These are phyloP conservation scores for Chenopodium suecicum DNA, from an alignment of 148 eudicot species.

Conservation along the genomic window DNA sequence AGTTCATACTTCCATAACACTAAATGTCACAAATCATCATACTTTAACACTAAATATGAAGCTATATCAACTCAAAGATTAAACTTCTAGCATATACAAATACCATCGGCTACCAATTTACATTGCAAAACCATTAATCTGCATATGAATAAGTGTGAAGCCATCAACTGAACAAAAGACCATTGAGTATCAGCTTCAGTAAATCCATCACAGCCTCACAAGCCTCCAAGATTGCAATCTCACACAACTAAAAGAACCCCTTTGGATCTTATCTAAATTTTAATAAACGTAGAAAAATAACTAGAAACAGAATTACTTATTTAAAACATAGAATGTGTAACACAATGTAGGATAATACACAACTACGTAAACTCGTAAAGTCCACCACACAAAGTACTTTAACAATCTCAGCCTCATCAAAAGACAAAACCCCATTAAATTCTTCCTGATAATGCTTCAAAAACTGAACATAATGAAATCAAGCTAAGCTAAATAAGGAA, in stretches of 20 bases:
- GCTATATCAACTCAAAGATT: background rate
- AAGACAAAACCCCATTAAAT: background rate
- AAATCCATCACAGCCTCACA: background rate
- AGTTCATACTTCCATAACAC: background rate
- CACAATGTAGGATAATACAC: background rate
- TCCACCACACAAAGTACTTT: background rate
- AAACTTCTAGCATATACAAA: background rate
- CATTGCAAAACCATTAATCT: background rate
- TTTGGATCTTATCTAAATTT: background rate
- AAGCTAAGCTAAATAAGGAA: background rate
- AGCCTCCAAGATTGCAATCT: background rate
- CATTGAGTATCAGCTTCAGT: background rate
- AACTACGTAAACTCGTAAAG: background rate
- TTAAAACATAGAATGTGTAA: background rate
- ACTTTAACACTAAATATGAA: background rate
- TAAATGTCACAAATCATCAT: background rate
- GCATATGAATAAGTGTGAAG: background rate
- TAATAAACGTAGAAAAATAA: background rate
- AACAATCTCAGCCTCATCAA: background rate
- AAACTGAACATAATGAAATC: background rate
- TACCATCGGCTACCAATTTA: background rate
- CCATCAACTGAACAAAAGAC: background rate
- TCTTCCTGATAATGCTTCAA: background rate
- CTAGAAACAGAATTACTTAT: background rate
- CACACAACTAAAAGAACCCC: background rate